phyloP scores from a whole-genome alignment of 768 basidiomycete genomes.

The Polyporus arcularius region DNA sequence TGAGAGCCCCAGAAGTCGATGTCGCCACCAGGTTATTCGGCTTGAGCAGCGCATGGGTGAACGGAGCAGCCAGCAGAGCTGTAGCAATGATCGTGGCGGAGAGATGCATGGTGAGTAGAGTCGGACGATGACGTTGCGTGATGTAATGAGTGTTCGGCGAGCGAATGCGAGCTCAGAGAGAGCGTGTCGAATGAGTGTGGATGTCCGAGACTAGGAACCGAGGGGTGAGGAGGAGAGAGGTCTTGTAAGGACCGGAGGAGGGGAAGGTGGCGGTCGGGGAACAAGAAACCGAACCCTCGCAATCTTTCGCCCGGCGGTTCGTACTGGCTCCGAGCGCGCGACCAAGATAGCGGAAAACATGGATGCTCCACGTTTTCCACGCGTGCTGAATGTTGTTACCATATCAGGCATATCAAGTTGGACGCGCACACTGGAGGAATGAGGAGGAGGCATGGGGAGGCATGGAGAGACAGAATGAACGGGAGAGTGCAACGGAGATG shows the following conservation, averaged over 20 bases:
- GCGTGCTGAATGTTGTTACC: no score
- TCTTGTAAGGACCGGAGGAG: neutral
- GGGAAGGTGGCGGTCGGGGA: conserved; percentile 5
- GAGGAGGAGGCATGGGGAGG: no score
- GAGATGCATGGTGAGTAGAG: neutral
- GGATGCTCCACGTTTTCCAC: conserved; percentile 5
- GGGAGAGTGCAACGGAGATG: no score
- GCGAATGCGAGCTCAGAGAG: conserved; percentile 7
- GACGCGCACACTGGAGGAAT: no score
- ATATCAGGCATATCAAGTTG: no score
- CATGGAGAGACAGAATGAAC: no score
- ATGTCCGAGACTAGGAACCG: neutral
- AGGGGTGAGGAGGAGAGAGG: neutral
- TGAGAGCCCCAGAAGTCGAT: conserved; percentile 26
- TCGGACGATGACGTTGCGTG: neutral
- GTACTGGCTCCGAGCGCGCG: conserved; percentile 1
- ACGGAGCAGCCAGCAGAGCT: conserved; percentile 16
- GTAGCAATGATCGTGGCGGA: conserved; percentile 10
- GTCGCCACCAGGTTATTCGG: conserved; percentile 23
- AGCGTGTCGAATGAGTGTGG: conserved; percentile 2
- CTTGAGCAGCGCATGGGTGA: conserved; percentile 9
- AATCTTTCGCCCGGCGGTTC: neutral
- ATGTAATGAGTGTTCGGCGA: conserved; percentile 8
- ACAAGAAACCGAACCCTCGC: conserved; percentile 1
- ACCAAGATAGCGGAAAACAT: neutral